Base-by-base conservation (phyloP, 2,329 filamentous ascomycete species). In the Cordyceps javanica region DNA sequence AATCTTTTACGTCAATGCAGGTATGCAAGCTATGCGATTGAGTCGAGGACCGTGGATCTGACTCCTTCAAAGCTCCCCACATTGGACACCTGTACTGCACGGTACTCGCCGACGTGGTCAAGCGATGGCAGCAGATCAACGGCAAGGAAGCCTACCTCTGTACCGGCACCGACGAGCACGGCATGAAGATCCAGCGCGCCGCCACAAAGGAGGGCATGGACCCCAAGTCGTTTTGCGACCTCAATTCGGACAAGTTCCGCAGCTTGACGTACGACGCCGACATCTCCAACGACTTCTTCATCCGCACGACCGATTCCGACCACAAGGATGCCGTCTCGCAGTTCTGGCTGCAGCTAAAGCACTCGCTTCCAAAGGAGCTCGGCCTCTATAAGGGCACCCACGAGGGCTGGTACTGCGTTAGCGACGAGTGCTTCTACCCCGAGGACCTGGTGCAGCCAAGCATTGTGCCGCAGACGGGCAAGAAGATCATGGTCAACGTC, bases 1-100 rank as follows among this genome's bases (percentile, higher is more conserved):
- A 2, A 99, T 99, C 59, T 99, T 97, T 77, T 99, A 99, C 73
- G 94, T 99, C 76, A 99, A 99, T 82, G 90, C 92, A 57, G 86
- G 90, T 92, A 76, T 64, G 57, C 28, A 16, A 8, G 25, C 19
- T 8, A 5, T 16, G 32, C 14, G 9, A 19, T 5, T 1, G 34
- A 26, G 38, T 39, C 1, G 16, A 25, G 46, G 3, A 19, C 48
- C 21, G 30, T 55, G 64, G 68, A 16, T 13, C 41, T 52, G 19
- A 52, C 41, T 16, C 14, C 2, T 5, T 11, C n/a, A 5, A 64
- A 93, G 91, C 90, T 46, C 94, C 94, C 52, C 94, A 99, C 76
- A 85, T 97, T 62, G 94, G 94, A 45, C 94, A 99, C 73, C 79
- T 99, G 60, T 97, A 96, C 72, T 90, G 89, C 42, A 92, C 97